Percentiles rank a stretch among this genome's conserved stretches.
These are phyloP conservation scores for Nicotiana tomentosiformis DNA, from an alignment of 257 asterid species.

Conservation along the genomic window DNA sequence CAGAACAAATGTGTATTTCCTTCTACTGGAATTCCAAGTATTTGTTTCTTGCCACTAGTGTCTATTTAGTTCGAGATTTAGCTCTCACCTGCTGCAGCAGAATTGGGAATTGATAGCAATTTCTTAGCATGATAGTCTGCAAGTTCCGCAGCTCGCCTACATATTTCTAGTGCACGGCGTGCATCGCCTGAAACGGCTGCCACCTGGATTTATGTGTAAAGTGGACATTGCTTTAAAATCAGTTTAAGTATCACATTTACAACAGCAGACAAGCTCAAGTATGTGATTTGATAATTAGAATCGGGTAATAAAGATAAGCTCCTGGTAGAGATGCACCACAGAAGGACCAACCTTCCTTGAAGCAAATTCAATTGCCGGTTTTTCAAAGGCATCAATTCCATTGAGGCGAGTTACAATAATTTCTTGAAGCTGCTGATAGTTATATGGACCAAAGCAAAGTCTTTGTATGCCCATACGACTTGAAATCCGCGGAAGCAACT, in stretches of 20 bases:
- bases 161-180: constrained; percentile 93
- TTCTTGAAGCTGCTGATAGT: constrained; percentile 88
- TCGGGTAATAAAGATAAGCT: background rate
- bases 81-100: constrained; percentile 43
- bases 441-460: constrained; percentile 96
- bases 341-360: constrained; percentile 68
- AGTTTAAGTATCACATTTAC: background rate
- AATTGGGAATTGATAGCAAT: constrained; percentile 25
- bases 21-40: background rate
- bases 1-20: background rate
- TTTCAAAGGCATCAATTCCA: constrained; percentile 84
- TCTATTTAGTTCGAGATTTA: background rate
- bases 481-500: constrained; percentile 89
- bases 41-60: background rate
- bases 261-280: background rate
- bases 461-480: constrained; percentile 99
- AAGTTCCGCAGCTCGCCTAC: constrained; percentile 94
- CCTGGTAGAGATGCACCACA: constrained; percentile 4
- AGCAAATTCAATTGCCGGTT: constrained; percentile 89
- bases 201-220: constrained; percentile 44
- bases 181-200: constrained; percentile 99
- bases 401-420: constrained; percentile 76
- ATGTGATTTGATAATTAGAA: background rate
- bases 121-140: constrained; percentile 69
- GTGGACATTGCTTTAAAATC: background rate